Evolutionary conservation across 2,329 filamentous ascomycete genomes (phyloP), one percentile per base, ranked within the genome.

Genomic region (Aureobasidium sp.): DNA sequence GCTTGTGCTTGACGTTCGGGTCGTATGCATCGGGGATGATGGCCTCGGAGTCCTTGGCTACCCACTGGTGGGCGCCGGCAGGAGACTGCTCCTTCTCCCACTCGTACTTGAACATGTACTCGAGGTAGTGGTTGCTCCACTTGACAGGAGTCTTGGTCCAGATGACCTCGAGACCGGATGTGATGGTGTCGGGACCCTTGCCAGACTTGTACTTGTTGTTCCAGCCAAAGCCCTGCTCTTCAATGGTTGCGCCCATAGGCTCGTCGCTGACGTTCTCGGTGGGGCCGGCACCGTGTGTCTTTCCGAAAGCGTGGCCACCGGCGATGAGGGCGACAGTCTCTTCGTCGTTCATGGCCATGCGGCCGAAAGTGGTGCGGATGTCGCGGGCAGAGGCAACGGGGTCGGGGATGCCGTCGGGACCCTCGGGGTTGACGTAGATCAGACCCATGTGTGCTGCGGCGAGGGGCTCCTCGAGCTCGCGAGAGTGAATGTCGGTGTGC

Each of bases 301-400:
- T 92, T 69, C 89, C 89, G 68, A 92, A 90, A 29, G 84, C 81
- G 79, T 92, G 89, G 42, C 89, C 89, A 70, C 89, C 89, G 42
- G 86, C 86, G 71, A 92, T 91, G 49, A 92, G 78, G 15, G 89
- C 88, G 60, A 89, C 88, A 0, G 89, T 92, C 79, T 92, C 89
- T 75, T 89, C 85, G 71, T 91, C 87, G 71, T 89, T 85, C 89
- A 92, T 91, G 65, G 85, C 88, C 88, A 92, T 91, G 73, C 88
- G 87, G 66, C 80, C 81, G 68, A 91, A 92, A 20, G 89, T 90
- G 63, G 79, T 81, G 66, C 87, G 87, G 71, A 91, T 91, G 69
- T 92, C 89, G 62, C 81, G 76, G 45, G 84, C 89, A 1, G 89
- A 82, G 15, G 86, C 86, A 44, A 86, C 74, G 22, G 87, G 86